Evolutionary conservation across 2,329 filamentous ascomycete genomes (phyloP), one percentile per base, ranked within the genome.

Genomic region (Colletotrichum siamense): DNA sequence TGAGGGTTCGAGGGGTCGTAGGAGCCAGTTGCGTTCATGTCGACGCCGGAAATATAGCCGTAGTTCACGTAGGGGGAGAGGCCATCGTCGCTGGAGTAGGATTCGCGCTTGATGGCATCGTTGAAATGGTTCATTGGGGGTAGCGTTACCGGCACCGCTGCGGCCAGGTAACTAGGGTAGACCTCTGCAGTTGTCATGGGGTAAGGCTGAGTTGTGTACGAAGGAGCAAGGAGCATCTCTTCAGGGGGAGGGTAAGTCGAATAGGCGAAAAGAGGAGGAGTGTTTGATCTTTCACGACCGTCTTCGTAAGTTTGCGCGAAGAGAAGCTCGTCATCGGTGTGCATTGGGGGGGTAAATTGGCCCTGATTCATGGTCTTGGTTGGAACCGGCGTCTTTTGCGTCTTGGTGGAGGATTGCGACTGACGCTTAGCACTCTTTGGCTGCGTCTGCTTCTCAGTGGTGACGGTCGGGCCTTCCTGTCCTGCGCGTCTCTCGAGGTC

Each of bases 401-500:
- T 81, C 80, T 77, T 83, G 79, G 73, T 79, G 71, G 77, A 66
- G 15, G 74, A 26, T 26, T 64, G 68, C 55, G 79, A 72, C 73
- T 84, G 82, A 64, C 83, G 83, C 83, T 89, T 89, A 88, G 91
- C 70, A 79, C 78, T 83, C 81, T 82, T 82, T 75, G 79, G 77
- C 80, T 82, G 81, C 62, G 81, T 74, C 79, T 84, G 83, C 80
- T 85, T 86, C 79, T 87, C 85, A 13, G 83, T 77, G 67, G 86
- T 85, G 68, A 83, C 55, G 26, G 81, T 79, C n/a, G 61, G 34
- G 9, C 79, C 92, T 87, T 87, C 87, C 64, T 88, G 87, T 62
- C 93, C 94, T 75, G 95, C 95, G 79, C 94, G 91, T 82, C 94
- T 92, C 90, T 96, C 95, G 80, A 96, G 91, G 83, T 96, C 95